Evolutionary conservation across 257 asterid genomes (phyloP), one percentile per base, ranked within the genome.

Genomic region (Cruciata laevipes): DNA sequence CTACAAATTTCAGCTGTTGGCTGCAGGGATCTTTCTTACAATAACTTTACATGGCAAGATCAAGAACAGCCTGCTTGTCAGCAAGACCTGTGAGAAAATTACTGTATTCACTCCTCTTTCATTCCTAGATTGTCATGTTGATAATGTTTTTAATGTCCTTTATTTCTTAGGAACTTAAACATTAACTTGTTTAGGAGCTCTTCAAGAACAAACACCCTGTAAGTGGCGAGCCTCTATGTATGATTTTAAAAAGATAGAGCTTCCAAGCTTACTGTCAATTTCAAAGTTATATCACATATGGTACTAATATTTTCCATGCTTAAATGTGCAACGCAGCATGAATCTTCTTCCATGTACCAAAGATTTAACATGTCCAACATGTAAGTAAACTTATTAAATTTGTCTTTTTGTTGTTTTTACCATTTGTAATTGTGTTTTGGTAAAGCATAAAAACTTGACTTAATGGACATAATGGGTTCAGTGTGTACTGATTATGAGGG

Each of bases 1-100:
- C 77, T 52, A 75, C 33, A 70, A 49, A 61, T 47, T 31, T 72
- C 73, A 37, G 42, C 73, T 74, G 49, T 70, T 62, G 33, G 63
- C 10, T 69, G 77, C 95, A 88, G 96, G 69, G 97, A 88, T 79
- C 89, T 88, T 68, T 88, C 97, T 11, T 91, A 88, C 88, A 91
- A 91, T 71, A 91, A 91, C 74, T 91, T 91, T 69, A 83, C 93
- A 16, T 83, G 82, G 89, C 86, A 80, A 81, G 95, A 86, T 72
- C 79, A 85, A 17, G 91, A 79, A 20, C 84, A 76, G 61, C 76
- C 85, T 66, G 86, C 91, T 71, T 91, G 97, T 79, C 93, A 63
- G 74, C 75, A 63, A 61, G 76, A 85, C 84, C 74, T 61, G 97
- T 88, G 53, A 74, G 88, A 12, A 66, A 59, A 76, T 69, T 71